Conservation (phyloP, 192 early-diverging fungal genomes). For the Rhizophagus sp. region DNA sequence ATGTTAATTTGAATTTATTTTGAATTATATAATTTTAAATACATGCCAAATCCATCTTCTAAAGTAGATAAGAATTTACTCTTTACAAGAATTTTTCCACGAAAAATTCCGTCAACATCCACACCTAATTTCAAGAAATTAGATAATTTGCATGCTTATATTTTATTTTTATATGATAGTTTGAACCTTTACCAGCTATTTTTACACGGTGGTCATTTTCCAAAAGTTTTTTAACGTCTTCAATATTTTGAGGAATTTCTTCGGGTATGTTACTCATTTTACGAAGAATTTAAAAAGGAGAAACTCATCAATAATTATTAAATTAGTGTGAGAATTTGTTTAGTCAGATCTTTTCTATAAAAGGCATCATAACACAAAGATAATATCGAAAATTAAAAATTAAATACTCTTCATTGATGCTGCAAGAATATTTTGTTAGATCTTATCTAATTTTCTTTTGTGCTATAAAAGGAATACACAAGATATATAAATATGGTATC, state of each 20-base stretch:
- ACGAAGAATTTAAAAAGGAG: neutral
- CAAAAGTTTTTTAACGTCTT: slow-evolving; percentile 38
- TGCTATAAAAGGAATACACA: too few relatives aligned
- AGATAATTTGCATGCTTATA: neutral
- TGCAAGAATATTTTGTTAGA: too few relatives aligned
- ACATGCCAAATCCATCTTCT: slow-evolving; percentile 70
- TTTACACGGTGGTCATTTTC: slow-evolving; percentile 52
- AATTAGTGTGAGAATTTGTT: too few relatives aligned
- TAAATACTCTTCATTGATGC: too few relatives aligned
- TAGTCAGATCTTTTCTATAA: too few relatives aligned
- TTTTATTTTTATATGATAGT: neutral
- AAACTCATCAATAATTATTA: too few relatives aligned
- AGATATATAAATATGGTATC: too few relatives aligned
- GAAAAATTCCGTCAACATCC: slow-evolving; percentile 73
- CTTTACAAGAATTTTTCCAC: slow-evolving; percentile 71
- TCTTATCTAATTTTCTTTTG: too few relatives aligned
- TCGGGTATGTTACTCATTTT: neutral
- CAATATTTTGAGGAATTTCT: neutral
- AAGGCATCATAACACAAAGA: too few relatives aligned
- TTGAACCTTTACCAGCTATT: slow-evolving; percentile 47
- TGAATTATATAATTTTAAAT: neutral
- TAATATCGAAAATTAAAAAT: too few relatives aligned
- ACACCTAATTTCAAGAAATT: slow-evolving; percentile 30
- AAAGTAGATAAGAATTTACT: slow-evolving; percentile 65
- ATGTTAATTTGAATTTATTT: neutral